Conservation (phyloP, 179 eudicot species). For the Silene coronaria region DNA sequence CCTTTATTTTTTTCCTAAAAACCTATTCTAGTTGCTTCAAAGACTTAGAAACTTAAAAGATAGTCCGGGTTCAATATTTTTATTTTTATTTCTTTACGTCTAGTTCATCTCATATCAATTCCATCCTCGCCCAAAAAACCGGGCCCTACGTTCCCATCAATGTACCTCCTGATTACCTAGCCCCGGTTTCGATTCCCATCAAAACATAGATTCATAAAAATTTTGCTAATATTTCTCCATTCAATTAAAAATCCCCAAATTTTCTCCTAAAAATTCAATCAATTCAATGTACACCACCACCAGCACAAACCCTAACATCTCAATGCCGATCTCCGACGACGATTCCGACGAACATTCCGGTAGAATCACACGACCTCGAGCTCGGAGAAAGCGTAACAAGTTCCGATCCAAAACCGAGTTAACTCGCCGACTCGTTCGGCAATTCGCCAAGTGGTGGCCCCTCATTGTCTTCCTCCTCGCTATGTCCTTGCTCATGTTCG, state of each 20-base stretch:
- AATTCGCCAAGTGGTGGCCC: slow-evolving; percentile 70
- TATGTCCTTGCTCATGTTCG: slow-evolving; percentile 49
- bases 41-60: too few species aligned
- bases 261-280: not conserved
- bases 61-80: too few species aligned
- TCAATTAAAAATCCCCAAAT: not conserved
- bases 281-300: slow-evolving; percentile 21
- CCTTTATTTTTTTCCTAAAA: too few species aligned
- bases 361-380: slow-evolving; percentile 29
- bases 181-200: too few species aligned
- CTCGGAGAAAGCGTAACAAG: slow-evolving; percentile 62
- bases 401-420: slow-evolving; percentile 41
- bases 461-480: slow-evolving; percentile 49
- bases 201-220: too few species aligned
- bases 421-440: slow-evolving; percentile 34
- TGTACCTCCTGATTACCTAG: too few species aligned
- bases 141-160: too few species aligned
- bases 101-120: too few species aligned
- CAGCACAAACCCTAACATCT: slow-evolving; percentile 25
- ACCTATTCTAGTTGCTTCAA: too few species aligned
- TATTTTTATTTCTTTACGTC: too few species aligned
- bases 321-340: slow-evolving; percentile 59
- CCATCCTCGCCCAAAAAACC: too few species aligned
- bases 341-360: slow-evolving; percentile 48
- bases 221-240: not conserved